These are phyloP conservation scores for Angophora floribunda DNA, from an alignment of 345 rosid species.

Conservation along the genomic window DNA sequence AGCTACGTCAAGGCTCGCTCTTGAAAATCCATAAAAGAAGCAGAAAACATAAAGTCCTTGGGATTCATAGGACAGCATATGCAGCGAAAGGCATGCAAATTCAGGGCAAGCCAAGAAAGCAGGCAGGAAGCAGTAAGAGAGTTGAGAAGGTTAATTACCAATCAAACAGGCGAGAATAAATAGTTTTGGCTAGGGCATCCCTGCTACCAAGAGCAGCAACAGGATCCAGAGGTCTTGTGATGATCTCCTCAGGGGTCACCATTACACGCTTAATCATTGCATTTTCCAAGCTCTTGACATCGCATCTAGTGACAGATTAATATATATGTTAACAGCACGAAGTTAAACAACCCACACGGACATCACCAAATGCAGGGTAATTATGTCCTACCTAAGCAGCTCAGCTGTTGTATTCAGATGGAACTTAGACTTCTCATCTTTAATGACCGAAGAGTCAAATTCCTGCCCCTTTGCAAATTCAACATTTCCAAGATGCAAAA, in stretches of 20 bases:
- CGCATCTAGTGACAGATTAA: slow-evolving; percentile 39
- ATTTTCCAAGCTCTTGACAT: slow-evolving; percentile 86
- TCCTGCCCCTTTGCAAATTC: slow-evolving; percentile 91
- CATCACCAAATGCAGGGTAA: slow-evolving; percentile 1
- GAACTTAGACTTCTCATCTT: slow-evolving; percentile 83
- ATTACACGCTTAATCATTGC: slow-evolving; percentile 96
- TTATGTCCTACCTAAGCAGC: slow-evolving; percentile 58
- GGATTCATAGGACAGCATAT: not conserved
- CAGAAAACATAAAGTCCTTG: not conserved
- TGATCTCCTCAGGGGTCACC: slow-evolving; percentile 99
- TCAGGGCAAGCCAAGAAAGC: not conserved
- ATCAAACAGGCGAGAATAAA: slow-evolving; percentile 96
- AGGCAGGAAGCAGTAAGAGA: not conserved
- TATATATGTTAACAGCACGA: not conserved
- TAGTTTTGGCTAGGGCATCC: slow-evolving; percentile 95
- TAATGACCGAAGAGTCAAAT: slow-evolving; percentile 81
- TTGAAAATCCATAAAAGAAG: not conserved
- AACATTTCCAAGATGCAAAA: slow-evolving; percentile 90
- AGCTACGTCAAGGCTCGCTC: not conserved
- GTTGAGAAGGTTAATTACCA: slow-evolving; percentile 44
- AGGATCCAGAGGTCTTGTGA: slow-evolving; percentile 95
- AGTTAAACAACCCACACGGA: slow-evolving; percentile 3
- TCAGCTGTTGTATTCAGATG: slow-evolving; percentile 83
- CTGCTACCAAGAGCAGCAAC: slow-evolving; percentile 75
- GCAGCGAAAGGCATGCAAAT: not conserved